Conservation (phyloP, 768 basidiomycete genomes). For the Suillus americanus region DNA sequence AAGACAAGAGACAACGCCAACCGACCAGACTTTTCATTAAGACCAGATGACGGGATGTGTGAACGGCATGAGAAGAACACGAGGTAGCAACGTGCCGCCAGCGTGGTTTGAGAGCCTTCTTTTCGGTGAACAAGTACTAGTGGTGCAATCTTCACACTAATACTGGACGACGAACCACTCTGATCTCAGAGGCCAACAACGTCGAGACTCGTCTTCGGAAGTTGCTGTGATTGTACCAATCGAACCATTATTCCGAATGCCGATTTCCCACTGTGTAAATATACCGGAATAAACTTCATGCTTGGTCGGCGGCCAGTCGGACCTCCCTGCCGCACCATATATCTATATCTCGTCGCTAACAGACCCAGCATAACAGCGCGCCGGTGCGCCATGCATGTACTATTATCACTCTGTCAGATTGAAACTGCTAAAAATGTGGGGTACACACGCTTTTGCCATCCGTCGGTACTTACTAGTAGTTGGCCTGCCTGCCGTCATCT, state of each 20-base stretch:
- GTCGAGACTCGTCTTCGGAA: background rate
- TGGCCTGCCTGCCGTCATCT: background rate
- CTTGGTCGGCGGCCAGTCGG: background rate
- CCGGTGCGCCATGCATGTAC: background rate
- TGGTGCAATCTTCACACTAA: background rate
- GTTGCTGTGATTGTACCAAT: background rate
- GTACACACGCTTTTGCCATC: background rate
- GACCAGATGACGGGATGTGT: background rate
- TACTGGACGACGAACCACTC: background rate
- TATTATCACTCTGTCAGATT: background rate
- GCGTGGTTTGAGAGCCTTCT: background rate
- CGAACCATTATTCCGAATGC: background rate
- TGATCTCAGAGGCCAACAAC: background rate
- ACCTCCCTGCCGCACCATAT: background rate
- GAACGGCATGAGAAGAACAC: slow-evolving; percentile 23
- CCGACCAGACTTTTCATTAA: background rate
- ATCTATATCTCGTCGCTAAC: background rate
- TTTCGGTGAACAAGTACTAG: background rate
- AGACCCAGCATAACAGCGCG: background rate
- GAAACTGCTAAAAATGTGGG: background rate
- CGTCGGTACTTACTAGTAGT: background rate
- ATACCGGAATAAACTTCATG: background rate
- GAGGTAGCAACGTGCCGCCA: slow-evolving; percentile 20
- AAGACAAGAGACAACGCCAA: background rate
- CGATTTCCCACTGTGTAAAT: background rate